phyloP scores from a whole-genome alignment of 306 rosid species.

The Pachyrhizus erosus region DNA sequence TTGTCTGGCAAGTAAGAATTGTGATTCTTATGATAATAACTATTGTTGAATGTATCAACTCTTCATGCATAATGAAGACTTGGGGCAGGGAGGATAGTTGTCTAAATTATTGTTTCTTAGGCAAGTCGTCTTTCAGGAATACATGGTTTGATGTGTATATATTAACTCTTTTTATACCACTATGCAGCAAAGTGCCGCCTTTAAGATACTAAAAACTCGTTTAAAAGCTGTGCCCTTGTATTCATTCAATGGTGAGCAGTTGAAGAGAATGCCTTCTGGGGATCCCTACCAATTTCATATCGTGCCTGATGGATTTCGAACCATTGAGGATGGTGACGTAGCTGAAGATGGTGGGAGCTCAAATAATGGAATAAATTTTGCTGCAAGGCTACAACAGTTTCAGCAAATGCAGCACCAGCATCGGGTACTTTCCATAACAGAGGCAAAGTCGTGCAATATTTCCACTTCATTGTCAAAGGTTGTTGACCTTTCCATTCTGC shows the following conservation, averaged over 20 bases:
- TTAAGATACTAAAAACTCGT: constrained; percentile 82
- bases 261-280: constrained; percentile 59
- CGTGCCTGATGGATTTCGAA: constrained; percentile 52
- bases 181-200: constrained; percentile 96
- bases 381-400: constrained; percentile 77
- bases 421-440: constrained; percentile 58
- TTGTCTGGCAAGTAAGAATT: background rate
- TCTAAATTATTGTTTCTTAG: background rate
- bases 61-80: background rate
- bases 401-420: constrained; percentile 77
- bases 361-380: constrained; percentile 68
- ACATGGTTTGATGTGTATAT: constrained; percentile 15
- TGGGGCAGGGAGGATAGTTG: background rate
- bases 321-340: constrained; percentile 69
- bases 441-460: constrained; percentile 44
- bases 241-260: constrained; percentile 68
- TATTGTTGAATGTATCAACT: constrained; percentile 30
- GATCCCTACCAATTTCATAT: constrained; percentile 59
- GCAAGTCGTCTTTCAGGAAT: background rate
- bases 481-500: constrained; percentile 31
- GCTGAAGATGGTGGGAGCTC: constrained; percentile 55
- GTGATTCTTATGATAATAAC: background rate
- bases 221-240: constrained; percentile 77
- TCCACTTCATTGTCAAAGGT: constrained; percentile 62
- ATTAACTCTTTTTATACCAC: constrained; percentile 33